Conservation (phyloP, 75 land plant species). For the Picea glauca region DNA sequence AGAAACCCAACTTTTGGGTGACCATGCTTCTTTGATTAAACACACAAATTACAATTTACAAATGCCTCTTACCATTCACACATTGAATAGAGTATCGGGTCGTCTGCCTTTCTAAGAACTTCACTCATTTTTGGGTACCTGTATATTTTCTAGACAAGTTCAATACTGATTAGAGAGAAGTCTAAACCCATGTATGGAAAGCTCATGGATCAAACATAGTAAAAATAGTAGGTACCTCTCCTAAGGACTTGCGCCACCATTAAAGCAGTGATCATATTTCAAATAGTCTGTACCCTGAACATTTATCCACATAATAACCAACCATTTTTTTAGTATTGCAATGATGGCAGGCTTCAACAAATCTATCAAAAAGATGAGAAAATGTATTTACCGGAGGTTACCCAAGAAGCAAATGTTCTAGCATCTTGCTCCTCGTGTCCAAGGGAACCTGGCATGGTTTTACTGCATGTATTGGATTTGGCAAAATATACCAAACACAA, state of each 20-base stretch:
- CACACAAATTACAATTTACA: neutral
- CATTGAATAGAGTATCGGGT: conserved; percentile 42
- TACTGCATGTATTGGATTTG: no score
- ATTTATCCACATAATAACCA: neutral
- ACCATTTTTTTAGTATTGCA: neutral
- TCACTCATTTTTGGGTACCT: conserved; percentile 37
- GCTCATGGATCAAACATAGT: neutral
- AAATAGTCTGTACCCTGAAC: conserved; percentile 35
- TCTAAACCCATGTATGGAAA: neutral
- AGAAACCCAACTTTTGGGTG: neutral
- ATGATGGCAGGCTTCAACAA: neutral
- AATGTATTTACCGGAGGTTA: neutral
- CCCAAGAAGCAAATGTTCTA: no score
- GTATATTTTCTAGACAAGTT: neutral
- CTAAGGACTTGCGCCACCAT: conserved; percentile 19
- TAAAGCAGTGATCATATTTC: conserved; percentile 37
- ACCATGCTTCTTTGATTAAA: neutral
- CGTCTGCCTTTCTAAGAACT: conserved; percentile 35
- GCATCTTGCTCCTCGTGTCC: no score
- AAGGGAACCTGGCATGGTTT: neutral
- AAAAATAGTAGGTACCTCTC: neutral
- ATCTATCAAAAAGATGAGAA: neutral
- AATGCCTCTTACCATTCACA: conserved; percentile 44
- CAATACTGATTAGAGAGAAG: neutral
- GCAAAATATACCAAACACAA: no score